These are phyloP conservation scores for Artemisia annua DNA, from an alignment of 129 eudicot genomes.

Conservation along the genomic window DNA sequence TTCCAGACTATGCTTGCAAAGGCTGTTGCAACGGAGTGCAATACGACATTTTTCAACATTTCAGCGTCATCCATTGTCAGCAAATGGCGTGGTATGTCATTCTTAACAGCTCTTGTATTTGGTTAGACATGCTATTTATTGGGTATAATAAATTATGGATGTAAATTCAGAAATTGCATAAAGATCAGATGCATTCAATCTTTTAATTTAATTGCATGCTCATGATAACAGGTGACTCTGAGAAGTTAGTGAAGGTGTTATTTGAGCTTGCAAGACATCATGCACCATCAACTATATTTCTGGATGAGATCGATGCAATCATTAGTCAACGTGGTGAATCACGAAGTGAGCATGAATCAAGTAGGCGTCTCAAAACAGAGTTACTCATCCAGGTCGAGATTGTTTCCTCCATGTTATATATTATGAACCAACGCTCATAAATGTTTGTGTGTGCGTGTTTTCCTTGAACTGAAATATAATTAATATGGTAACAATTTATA, in stretches of 20 bases:
- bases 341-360: constrained; percentile 98
- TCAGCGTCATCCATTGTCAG: constrained; percentile 99
- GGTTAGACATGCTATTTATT: neutral
- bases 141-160: neutral
- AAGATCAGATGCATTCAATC: neutral
- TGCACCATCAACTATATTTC: constrained; percentile 97
- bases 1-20: constrained; percentile 98
- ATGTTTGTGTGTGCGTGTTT: too few species aligned
- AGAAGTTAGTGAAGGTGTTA: constrained; percentile 90
- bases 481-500: too few species aligned
- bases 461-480: too few species aligned
- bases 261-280: constrained; percentile 99
- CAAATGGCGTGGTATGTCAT: constrained; percentile 97
- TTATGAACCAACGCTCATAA: too few species aligned
- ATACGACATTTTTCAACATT: constrained; percentile 96
- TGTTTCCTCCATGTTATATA: neutral
- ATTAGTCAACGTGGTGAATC: constrained; percentile 99
- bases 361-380: constrained; percentile 98
- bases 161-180: neutral
- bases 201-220: neutral
- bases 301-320: constrained; percentile 98
- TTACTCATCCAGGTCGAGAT: constrained; percentile 83
- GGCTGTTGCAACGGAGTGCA: constrained; percentile 99
- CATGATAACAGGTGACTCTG: constrained; percentile 82
- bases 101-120: neutral